Evolutionary conservation across 148 eudicot species (phyloP).

Genomic region (Camellia sinensis): DNA sequence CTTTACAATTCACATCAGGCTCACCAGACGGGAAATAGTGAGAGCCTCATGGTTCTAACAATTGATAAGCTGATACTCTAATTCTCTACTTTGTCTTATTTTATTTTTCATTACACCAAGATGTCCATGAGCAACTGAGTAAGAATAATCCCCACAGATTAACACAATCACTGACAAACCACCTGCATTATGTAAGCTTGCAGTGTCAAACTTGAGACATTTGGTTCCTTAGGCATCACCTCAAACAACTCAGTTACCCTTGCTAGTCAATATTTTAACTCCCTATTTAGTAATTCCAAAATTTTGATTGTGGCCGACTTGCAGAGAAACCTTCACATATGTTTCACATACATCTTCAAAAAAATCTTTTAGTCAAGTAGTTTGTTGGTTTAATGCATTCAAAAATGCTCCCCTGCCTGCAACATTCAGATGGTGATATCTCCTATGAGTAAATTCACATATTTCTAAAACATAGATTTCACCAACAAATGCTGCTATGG

Average conservation of each 20-base stretch:
- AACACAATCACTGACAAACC: not conserved
- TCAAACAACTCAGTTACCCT: not conserved
- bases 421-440: not conserved
- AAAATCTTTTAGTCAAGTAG: not conserved
- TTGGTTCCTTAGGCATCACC: not conserved
- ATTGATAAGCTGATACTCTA: not conserved
- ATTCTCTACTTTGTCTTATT: not conserved
- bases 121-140: not conserved
- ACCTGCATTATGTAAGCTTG: not conserved
- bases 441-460: not conserved
- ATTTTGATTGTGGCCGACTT: not conserved
- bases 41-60: not conserved
- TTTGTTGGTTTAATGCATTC: not conserved
- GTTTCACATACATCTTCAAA: not conserved
- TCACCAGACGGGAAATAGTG: not conserved
- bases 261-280: not conserved
- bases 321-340: not conserved
- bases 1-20: not conserved
- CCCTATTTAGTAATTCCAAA: not conserved
- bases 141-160: not conserved
- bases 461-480: not conserved
- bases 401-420: not conserved
- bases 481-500: not conserved
- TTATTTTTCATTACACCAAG: not conserved
- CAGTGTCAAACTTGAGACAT: not conserved